Evolutionary conservation across 208 protist genomes (phyloP), one percentile per base, ranked within the genome.

Genomic region (Balamuthia mandrillaris): DNA sequence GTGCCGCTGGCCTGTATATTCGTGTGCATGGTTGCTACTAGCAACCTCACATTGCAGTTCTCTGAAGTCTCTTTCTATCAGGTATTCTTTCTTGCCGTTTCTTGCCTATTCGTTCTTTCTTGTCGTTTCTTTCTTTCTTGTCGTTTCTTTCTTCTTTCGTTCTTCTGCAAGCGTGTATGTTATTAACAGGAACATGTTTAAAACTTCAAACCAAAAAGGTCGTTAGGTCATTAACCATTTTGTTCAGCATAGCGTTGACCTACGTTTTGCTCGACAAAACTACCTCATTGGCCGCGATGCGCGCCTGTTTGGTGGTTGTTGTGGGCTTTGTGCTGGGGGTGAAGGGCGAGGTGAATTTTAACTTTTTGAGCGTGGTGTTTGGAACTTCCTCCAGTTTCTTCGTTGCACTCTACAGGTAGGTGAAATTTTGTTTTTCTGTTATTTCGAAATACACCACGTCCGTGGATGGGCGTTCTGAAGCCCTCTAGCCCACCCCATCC

Each of bases 61-160:
- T 68, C 84, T 3, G 31, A 58, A 18, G 87, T 89, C 9, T 89
- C 82, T 16, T 77, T 84, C 44, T 89, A 87, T 31, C 87, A 89
- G 66, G 72, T 61, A 81, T 12, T 9, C 7, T 9, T 7, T 21
- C 33, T 35, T 63, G 56, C 10, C 24, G 10, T 18, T 63, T 29
- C 14, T 52, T 27, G 10, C n/a, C 6, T 75, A 21, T 33, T 27
- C 65, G 33, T 27, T 31, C 9, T 51, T 14, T 14, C 33, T 24
- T 56, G 12, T 9, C 21, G 16, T 45, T 2, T 45, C 37, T 74
- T 6, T 3, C 6, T n/a, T 45, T 33, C 1, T 16, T 12, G 12
- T 9, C 1, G 12, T 37, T 12, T 24, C 41, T 74, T 12, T 21
- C 18, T 74, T 27, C 27, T 18, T 9, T 49, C 41, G 24, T 16